Base-by-base conservation (phyloP, 2,329 filamentous ascomycete genomes). In the Pezicula carpinea region DNA sequence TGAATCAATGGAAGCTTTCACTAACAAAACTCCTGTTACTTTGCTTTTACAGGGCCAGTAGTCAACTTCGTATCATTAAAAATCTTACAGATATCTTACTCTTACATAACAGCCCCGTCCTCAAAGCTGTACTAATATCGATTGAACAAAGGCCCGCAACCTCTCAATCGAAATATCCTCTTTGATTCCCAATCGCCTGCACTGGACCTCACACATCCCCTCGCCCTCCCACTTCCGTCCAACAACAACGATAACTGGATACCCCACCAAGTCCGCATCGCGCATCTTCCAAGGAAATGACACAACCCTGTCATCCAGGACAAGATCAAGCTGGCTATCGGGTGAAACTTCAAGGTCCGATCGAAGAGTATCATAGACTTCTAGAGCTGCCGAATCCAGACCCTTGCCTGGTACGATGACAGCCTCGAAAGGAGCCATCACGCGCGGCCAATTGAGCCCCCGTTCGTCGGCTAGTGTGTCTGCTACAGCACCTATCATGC, bases 211-310 rank as follows among this genome's bases (percentile, higher is more conserved):
- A 44, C 58, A 62, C 15, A 55, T 40, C 32, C 46, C 50, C 11
- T 59, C 54, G 5, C 17, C 39, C 15, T 49, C 70, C 84, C 87
- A 95, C 3, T 71, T 72, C 52, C 79, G 84, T 0, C 92, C 92
- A 26, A 97, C 66, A 2, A 96, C 75, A 11, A 96, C 73, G 7
- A 92, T 74, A 11, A 97, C 74, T 0, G 92, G 92, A 64, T 95
- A 96, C 3, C 93, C 93, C 46, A 92, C 80, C 48, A 93, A 64
- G 65, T 97, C 91, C 1, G 92, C 93, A 68, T 99, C 93, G 32
- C 81, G 82, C 61, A 97, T 72, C 65, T 95, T 97, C 88, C 89
- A 96, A 3, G 81, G 79, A 51, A 96, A 73, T 1, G 77, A 71
- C 55, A 80, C 76, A 10, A 71, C 62, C 15, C 86, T 75, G 65